Conservation (phyloP, 2,329 filamentous ascomycete genomes). For the Plectosphaerella sp. region DNA sequence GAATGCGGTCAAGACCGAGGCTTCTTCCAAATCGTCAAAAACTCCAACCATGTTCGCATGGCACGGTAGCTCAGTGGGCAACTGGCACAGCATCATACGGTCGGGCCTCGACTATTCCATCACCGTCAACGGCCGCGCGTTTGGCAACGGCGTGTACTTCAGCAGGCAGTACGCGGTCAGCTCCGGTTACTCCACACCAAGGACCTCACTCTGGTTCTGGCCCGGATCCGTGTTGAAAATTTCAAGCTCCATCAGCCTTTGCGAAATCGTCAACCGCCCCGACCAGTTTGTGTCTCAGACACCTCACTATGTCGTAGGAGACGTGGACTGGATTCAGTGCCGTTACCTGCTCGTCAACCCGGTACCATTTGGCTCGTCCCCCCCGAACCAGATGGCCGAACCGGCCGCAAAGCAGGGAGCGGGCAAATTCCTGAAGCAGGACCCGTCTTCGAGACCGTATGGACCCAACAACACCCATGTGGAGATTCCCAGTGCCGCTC, state of each 20-base stretch:
- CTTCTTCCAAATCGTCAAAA: not conserved
- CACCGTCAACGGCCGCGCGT: constrained; percentile 61
- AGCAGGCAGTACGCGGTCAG: constrained; percentile 57
- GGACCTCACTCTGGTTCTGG: constrained; percentile 42
- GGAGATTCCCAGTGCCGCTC: too few species aligned
- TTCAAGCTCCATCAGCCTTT: constrained; percentile 62
- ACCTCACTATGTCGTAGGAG: constrained; percentile 67
- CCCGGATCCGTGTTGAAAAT: constrained; percentile 61
- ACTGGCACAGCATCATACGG: constrained; percentile 89
- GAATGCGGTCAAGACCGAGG: constrained; percentile 46
- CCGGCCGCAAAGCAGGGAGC: too few species aligned
- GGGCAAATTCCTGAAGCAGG: too few species aligned
- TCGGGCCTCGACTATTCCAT: constrained; percentile 72
- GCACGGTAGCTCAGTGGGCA: constrained; percentile 72
- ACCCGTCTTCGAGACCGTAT: too few species aligned
- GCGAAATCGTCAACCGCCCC: constrained; percentile 79
- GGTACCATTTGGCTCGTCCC: too few species aligned
- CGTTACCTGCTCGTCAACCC: constrained; percentile 65
- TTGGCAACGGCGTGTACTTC: constrained; percentile 79
- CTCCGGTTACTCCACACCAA: constrained; percentile 34
- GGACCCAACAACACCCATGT: too few species aligned
- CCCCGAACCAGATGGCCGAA: too few species aligned
- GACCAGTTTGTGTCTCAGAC: constrained; percentile 47
- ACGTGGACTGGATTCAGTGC: constrained; percentile 85
- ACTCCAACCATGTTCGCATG: constrained; percentile 77